Base-by-base conservation (phyloP, 441 rosid genomes). In the Brassica hybrid region DNA sequence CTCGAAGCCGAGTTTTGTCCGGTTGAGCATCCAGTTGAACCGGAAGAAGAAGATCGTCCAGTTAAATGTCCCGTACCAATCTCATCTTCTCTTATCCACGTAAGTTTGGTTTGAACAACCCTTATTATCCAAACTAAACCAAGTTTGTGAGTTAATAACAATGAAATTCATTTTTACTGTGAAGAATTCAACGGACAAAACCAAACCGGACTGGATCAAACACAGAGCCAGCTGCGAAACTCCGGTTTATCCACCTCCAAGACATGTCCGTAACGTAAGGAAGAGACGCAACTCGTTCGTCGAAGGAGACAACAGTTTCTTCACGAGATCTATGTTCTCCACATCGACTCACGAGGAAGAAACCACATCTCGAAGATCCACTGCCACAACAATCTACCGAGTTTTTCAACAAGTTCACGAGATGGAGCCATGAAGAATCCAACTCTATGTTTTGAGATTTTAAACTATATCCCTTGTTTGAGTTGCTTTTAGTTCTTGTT, bases 1-100 rank as follows among this genome's bases (percentile, higher is more conserved):
- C 34, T 80, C 6, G 91, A 91, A 25, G 76, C 77, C 0, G 93
- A 90, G 17, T 89, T 94, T 79, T 87, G 90, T 89, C 98, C 98
- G 5, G 87, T 94, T 64, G 94, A 92, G 48, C 98, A 94, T 56
- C 98, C 97, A 43, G 19, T 86, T 81, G 98, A 94, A 84, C 98
- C 98, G 5, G 86, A 75, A 62, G 96, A 90, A 66, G 96, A 94
- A 87, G 98, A 94, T 68, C 93, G 86, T 34, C 97, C 98, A 16
- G 92, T 94, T 45, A 86, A 86, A 83, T 94, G 97, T 78, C 98
- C 98, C 3, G 86, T 92, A 76, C 88, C 90, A 18, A 63, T 84
- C 76, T 82, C 98, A 78, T 87, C 96, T 58, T 86, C 96, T 64
- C 73, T 85, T 66, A 80, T 85, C 71, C 82, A 86, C 67, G 97